Percentiles rank a stretch among this genome's conserved stretches.
Conservation (phyloP, 2,329 filamentous ascomycete species). For the Xylaria sp. region DNA sequence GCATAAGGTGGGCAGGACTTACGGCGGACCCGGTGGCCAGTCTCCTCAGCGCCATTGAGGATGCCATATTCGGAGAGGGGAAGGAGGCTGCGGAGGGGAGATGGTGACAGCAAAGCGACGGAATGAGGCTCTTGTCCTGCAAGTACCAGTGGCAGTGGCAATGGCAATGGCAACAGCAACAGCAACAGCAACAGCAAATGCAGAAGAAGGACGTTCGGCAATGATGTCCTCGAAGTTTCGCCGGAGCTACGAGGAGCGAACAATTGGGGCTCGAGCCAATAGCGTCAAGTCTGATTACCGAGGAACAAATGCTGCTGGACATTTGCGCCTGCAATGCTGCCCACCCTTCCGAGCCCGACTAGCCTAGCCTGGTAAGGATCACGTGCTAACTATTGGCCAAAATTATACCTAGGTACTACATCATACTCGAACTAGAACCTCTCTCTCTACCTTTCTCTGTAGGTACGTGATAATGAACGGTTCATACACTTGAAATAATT, state of each 20-base stretch:
- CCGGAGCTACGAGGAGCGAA: constrained; percentile 39
- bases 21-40: constrained; percentile 66
- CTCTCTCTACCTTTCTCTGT: too few species aligned
- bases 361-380: constrained; percentile 5
- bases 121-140: constrained; percentile 48
- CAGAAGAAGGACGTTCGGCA: constrained; percentile 18
- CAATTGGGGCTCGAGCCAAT: constrained; percentile 44
- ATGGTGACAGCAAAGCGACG: constrained; percentile 33
- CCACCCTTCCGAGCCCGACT: constrained; percentile 20
- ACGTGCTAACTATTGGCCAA: constrained; percentile 21
- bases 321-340: neutral
- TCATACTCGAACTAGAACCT: too few species aligned
- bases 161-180: constrained; percentile 5
- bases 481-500: neutral
- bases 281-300: constrained; percentile 47
- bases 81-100: constrained; percentile 29
- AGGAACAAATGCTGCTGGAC: constrained; percentile 40
- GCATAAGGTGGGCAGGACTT: constrained; percentile 48
- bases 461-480: neutral
- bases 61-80: constrained; percentile 60
- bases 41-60: constrained; percentile 72
- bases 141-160: constrained; percentile 38
- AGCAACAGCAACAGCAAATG: constrained; percentile 35
- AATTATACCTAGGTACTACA: too few species aligned
- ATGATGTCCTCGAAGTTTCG: constrained; percentile 47